Percentiles rank a stretch among this genome's conserved stretches.
These are phyloP conservation scores for Acrodontium crateriforme DNA, from an alignment of 2,329 filamentous ascomycete species.

Conservation along the genomic window DNA sequence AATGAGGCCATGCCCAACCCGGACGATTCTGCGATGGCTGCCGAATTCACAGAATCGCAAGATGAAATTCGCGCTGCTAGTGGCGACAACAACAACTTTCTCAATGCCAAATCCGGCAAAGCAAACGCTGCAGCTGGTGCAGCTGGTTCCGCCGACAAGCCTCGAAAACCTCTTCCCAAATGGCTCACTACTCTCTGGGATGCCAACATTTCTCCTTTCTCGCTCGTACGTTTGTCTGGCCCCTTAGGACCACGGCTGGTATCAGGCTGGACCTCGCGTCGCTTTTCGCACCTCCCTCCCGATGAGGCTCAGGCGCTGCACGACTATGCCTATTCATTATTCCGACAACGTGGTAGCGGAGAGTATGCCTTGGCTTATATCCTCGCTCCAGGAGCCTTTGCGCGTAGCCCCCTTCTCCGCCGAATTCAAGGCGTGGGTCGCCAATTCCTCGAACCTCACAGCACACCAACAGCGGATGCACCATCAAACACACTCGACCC, in stretches of 20 bases:
- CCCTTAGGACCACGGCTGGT: constrained; percentile 84
- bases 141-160: constrained; percentile 28
- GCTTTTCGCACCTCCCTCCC: constrained; percentile 75
- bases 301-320: constrained; percentile 76
- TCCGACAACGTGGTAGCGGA: constrained; percentile 79
- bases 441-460: constrained; percentile 37
- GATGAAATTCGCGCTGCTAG: constrained; percentile 29
- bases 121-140: constrained; percentile 17
- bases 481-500: constrained; percentile 9
- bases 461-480: constrained; percentile 13
- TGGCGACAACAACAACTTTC: constrained; percentile 40
- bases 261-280: constrained; percentile 84
- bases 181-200: constrained; percentile 96
- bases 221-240: constrained; percentile 72
- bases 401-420: constrained; percentile 72
- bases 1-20: constrained; percentile 68
- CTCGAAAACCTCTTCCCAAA: constrained; percentile 53
- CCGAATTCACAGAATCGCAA: constrained; percentile 70
- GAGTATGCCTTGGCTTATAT: constrained; percentile 91
- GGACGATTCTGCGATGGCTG: constrained; percentile 54
- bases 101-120: constrained; percentile 33
- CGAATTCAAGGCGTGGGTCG: constrained; percentile 76
- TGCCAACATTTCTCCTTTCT: constrained; percentile 90
- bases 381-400: constrained; percentile 84
- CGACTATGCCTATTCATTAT: constrained; percentile 87